A percentile compares a stretch with the other conserved stretches of the same genome.
Evolutionary conservation across 2,329 filamentous ascomycete species (phyloP).

Genomic region (Sarocladiaceae sp.): DNA sequence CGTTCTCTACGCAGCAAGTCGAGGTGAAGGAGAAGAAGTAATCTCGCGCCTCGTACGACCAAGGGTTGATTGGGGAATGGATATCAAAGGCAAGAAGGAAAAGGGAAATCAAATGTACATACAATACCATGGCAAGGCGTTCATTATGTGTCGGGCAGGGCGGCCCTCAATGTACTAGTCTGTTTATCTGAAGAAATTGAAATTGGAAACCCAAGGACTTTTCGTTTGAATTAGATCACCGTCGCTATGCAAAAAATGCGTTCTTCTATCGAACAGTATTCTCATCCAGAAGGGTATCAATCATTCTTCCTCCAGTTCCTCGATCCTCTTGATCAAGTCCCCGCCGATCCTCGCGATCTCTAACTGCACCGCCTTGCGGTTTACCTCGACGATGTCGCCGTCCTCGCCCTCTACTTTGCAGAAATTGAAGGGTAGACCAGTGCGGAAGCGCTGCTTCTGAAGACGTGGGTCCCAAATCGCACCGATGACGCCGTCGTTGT

Average conservation of each 20-base stretch:
- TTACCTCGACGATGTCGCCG: constrained; percentile 52
- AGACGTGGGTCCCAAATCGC: constrained; percentile 54
- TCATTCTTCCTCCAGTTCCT: constrained; percentile 28
- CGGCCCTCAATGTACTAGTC: constrained; percentile 10
- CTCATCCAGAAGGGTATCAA: constrained; percentile 4
- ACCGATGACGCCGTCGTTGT: constrained; percentile 47
- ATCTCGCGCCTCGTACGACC: neutral
- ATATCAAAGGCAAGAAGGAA: neutral
- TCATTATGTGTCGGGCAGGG: constrained; percentile 11
- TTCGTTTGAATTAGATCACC: neutral
- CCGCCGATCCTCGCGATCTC: constrained; percentile 67
- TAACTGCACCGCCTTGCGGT: constrained; percentile 59
- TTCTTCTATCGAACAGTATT: neutral
- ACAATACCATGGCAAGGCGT: constrained; percentile 17
- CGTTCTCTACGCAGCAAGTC: constrained; percentile 68
- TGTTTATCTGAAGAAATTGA: too few species aligned
- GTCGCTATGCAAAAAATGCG: constrained; percentile 5
- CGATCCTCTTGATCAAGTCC: constrained; percentile 62
- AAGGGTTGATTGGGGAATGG: constrained; percentile 1
- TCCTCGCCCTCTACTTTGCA: constrained; percentile 20
- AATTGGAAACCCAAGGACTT: too few species aligned
- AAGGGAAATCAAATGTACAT: constrained; percentile 8
- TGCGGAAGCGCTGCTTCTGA: constrained; percentile 56
- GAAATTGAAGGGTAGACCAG: constrained; percentile 62
- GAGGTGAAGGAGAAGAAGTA: constrained; percentile 41